Conservation (phyloP, 164 flowering plant genomes). For the Umbellularia californica region DNA sequence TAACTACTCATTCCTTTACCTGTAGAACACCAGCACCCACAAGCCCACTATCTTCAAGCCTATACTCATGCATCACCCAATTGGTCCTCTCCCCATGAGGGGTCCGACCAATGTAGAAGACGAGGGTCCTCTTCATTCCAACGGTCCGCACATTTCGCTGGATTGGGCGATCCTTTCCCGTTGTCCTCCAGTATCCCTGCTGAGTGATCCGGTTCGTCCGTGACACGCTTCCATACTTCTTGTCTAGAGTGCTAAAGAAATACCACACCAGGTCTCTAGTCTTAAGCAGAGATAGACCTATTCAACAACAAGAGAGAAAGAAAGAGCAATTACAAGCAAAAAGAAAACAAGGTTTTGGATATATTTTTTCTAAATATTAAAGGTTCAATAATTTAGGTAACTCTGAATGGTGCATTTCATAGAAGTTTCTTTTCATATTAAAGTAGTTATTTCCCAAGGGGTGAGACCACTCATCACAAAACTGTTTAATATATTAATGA, state of each 20-base stretch:
- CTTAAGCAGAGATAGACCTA: conserved; percentile 26
- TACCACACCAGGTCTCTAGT: conserved; percentile 79
- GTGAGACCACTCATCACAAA: no score
- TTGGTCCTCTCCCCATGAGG: conserved; percentile 63
- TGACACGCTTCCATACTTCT: conserved; percentile 61
- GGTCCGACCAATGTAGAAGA: conserved; percentile 64
- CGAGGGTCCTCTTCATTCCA: conserved; percentile 81
- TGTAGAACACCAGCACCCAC: conserved; percentile 37
- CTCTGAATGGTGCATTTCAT: no score
- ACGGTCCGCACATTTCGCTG: conserved; percentile 23
- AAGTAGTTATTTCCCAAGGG: no score
- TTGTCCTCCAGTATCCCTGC: conserved; percentile 84
- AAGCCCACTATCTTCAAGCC: conserved; percentile 42
- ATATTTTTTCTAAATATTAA: no score
- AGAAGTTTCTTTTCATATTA: no score
- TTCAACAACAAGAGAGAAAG: background rate
- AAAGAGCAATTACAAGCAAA: background rate
- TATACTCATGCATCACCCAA: conserved; percentile 89
- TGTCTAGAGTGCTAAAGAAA: conserved; percentile 65
- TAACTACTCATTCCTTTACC: conserved; percentile 23
- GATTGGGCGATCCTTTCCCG: conserved; percentile 68
- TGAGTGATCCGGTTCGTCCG: conserved; percentile 62
- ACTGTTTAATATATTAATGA: no score
- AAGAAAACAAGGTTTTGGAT: background rate
- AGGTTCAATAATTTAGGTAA: no score